Conservation (phyloP, 345 rosid species). For the Acer yangbiense region DNA sequence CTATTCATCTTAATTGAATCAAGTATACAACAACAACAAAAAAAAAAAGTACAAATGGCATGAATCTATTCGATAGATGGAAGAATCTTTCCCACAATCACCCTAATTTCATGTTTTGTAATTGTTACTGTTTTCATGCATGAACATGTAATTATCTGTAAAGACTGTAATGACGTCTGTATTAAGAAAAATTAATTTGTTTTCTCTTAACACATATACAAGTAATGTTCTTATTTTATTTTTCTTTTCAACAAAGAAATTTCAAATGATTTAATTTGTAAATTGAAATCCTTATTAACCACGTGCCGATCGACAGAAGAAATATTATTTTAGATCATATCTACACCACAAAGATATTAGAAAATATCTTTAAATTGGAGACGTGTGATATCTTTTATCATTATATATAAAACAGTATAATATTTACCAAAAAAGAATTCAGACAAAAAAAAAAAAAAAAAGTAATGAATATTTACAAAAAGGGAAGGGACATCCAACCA, state of each 20-base stretch:
- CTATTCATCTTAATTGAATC: too few species aligned
- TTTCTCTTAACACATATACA: neutral
- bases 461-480: too few species aligned
- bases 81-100: neutral
- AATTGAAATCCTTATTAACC: neutral
- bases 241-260: too few species aligned
- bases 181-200: neutral
- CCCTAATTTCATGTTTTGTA: neutral
- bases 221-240: too few species aligned
- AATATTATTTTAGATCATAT: neutral
- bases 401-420: too few species aligned
- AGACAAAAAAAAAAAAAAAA: too few species aligned
- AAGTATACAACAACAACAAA: too few species aligned
- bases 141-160: neutral
- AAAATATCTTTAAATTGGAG: too few species aligned
- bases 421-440: too few species aligned
- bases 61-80: too few species aligned
- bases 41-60: neutral
- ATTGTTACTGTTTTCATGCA: neutral
- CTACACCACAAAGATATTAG: neutral
- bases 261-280: neutral
- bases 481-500: neutral
- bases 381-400: too few species aligned
- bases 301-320: neutral
- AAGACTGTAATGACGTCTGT: neutral